Conservation (phyloP, 805 yeast genomes). For the Yamadazyma scolyti region DNA sequence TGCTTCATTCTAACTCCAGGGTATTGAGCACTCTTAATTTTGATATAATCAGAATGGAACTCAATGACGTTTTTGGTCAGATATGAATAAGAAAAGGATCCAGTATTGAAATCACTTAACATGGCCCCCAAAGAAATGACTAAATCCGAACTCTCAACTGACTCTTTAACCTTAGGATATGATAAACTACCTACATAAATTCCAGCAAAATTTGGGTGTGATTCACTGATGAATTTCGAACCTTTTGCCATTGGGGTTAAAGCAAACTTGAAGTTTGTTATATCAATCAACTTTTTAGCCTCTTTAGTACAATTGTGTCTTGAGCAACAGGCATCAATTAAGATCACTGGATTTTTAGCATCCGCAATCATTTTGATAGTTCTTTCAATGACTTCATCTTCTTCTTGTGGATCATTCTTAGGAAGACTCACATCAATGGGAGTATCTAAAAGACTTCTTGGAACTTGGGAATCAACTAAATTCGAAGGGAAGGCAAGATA, state of each 20-base stretch:
- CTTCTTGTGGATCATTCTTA: slow-evolving; percentile 31
- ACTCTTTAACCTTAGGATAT: slow-evolving; percentile 13
- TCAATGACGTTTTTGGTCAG: slow-evolving; percentile 72
- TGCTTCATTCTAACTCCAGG: slow-evolving; percentile 71
- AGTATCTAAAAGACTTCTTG: slow-evolving; percentile 51
- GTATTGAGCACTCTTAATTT: slow-evolving; percentile 65
- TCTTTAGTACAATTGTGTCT: slow-evolving; percentile 70
- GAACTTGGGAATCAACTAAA: slow-evolving; percentile 63
- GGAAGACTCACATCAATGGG: slow-evolving; percentile 54
- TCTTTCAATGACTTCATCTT: slow-evolving; percentile 32
- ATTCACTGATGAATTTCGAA: slow-evolving; percentile 56
- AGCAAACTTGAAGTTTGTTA: slow-evolving; percentile 76
- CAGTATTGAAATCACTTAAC: slow-evolving; percentile 86
- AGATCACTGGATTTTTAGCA: slow-evolving; percentile 68
- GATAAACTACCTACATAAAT: slow-evolving; percentile 84
- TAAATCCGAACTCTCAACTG: slow-evolving; percentile 46
- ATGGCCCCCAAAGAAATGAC: slow-evolving; percentile 78
- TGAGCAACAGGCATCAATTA: slow-evolving; percentile 85
- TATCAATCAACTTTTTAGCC: slow-evolving; percentile 56
- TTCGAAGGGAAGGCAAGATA: slow-evolving; percentile 82
- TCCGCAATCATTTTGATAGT: slow-evolving; percentile 48
- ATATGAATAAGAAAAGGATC: slow-evolving; percentile 76
- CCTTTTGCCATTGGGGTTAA: slow-evolving; percentile 93
- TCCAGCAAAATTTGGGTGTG: slow-evolving; percentile 73
- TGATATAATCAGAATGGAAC: slow-evolving; percentile 74